These are phyloP conservation scores for Kodamaea kakaduensis DNA, from an alignment of 805 yeast species.

Conservation along the genomic window DNA sequence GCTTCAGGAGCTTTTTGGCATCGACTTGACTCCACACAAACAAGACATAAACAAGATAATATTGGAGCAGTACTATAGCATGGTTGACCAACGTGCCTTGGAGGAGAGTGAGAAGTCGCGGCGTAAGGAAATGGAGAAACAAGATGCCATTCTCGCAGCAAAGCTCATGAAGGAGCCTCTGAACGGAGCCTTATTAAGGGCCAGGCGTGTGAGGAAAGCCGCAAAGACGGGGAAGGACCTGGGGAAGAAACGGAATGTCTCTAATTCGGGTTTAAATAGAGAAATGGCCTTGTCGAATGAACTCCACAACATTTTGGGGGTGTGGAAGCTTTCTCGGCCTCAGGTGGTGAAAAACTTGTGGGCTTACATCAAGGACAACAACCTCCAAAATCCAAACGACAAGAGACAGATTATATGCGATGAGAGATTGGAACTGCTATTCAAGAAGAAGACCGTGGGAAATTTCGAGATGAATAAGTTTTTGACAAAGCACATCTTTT, in stretches of 20 bases:
- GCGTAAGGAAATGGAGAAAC: constrained; percentile 37
- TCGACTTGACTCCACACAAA: constrained; percentile 48
- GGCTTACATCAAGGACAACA: constrained; percentile 61
- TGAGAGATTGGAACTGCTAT: constrained; percentile 49
- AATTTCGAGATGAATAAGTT: constrained; percentile 59
- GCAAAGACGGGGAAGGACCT: constrained; percentile 13
- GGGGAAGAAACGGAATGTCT: constrained; percentile 12
- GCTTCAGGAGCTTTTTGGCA: constrained; percentile 61
- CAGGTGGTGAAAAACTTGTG: constrained; percentile 68
- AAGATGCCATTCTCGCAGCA: constrained; percentile 52
- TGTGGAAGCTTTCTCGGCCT: constrained; percentile 51
- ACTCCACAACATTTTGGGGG: constrained; percentile 46
- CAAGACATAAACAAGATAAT: constrained; percentile 58
- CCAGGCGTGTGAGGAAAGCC: constrained; percentile 13
- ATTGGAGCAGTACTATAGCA: constrained; percentile 49
- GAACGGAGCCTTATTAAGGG: constrained; percentile 20
- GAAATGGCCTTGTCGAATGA: constrained; percentile 48
- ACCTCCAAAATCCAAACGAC: constrained; percentile 65
- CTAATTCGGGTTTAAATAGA: constrained; percentile 39
- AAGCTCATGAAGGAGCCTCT: constrained; percentile 37
- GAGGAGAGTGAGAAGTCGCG: constrained; percentile 18
- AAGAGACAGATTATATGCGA: constrained; percentile 64
- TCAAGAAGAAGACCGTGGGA: constrained; percentile 51
- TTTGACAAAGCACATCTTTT: constrained; percentile 47
- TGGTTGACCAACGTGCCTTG: constrained; percentile 39